Evolutionary conservation across 129 eudicot species (phyloP).

Genomic region (Dittrichia graveolens): DNA sequence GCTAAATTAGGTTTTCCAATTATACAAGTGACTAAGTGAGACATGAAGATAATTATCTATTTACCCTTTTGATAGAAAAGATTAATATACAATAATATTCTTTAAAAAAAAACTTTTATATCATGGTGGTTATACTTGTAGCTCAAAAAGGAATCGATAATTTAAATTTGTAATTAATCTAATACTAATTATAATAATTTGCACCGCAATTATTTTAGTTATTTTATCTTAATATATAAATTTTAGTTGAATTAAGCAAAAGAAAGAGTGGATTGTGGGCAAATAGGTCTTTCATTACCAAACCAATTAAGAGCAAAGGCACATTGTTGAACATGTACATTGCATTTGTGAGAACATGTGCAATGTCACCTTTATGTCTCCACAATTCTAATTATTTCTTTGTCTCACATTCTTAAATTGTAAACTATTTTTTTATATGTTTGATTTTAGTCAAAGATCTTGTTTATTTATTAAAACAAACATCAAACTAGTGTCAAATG

Average conservation of each 20-base stretch:
- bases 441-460: constrained; percentile 25
- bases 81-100: too few species aligned
- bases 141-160: too few species aligned
- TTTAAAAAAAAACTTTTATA: too few species aligned
- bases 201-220: background rate
- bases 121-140: too few species aligned
- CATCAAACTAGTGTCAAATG: background rate
- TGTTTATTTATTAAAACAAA: background rate
- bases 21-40: too few species aligned
- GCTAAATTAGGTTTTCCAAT: too few species aligned
- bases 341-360: constrained; percentile 47
- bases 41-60: too few species aligned
- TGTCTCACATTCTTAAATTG: constrained; percentile 27
- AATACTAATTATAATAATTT: background rate
- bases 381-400: constrained; percentile 38
- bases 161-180: too few species aligned
- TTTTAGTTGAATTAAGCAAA: background rate
- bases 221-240: background rate
- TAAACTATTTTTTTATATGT: background rate
- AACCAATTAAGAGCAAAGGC: constrained; percentile 37
- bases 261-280: constrained; percentile 36
- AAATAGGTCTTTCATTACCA: constrained; percentile 44
- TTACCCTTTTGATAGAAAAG: too few species aligned
- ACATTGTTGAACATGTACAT: constrained; percentile 43
- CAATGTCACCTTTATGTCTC: constrained; percentile 44